These are phyloP conservation scores for Backusella tuberculispora DNA, from an alignment of 192 early-diverging fungal species.

Conservation along the genomic window DNA sequence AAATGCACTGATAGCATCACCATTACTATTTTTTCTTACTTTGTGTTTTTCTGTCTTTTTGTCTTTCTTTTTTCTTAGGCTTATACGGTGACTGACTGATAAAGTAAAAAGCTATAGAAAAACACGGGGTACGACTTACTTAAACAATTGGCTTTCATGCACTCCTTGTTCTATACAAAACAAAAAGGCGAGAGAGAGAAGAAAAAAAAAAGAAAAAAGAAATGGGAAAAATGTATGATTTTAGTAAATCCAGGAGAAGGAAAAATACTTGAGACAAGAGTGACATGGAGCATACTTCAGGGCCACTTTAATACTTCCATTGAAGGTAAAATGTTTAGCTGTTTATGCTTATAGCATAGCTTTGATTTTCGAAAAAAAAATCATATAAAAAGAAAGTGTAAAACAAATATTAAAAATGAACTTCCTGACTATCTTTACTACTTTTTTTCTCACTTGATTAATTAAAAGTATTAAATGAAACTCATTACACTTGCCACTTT, in stretches of 20 bases:
- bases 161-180: constrained; percentile 5
- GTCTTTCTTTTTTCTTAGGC: too few species aligned
- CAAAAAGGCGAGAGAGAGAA: background rate
- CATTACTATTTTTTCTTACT: too few species aligned
- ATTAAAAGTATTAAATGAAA: constrained; percentile 17
- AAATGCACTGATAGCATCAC: too few species aligned
- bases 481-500: background rate
- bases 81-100: too few species aligned
- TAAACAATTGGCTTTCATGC: background rate
- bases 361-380: background rate
- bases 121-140: background rate
- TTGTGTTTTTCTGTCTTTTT: too few species aligned
- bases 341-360: background rate
- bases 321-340: background rate
- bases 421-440: background rate
- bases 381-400: constrained; percentile 17
- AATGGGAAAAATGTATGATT: constrained; percentile 12
- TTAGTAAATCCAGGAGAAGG: constrained; percentile 9
- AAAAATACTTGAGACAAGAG: constrained; percentile 1
- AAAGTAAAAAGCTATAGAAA: background rate
- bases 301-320: background rate
- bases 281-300: background rate
- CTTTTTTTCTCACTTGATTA: background rate
- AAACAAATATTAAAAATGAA: background rate
- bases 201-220: background rate